Evolutionary conservation across 202 grass and related monocot species (phyloP).

Genomic region (Musa balbisiana): DNA sequence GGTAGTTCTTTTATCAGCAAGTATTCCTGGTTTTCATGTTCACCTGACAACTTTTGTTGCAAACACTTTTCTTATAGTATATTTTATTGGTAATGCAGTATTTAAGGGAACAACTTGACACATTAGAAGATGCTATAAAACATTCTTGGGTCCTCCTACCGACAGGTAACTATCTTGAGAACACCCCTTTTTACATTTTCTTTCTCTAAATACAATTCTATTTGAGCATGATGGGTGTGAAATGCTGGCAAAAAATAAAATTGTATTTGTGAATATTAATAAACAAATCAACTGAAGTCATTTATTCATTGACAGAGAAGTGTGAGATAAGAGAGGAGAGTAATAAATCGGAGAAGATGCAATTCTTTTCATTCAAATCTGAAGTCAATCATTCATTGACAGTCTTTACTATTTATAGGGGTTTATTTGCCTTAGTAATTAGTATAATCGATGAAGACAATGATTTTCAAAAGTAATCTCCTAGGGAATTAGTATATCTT

Average conservation of each 20-base stretch:
- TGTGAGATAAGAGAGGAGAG: too few species aligned
- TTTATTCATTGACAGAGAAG: too few species aligned
- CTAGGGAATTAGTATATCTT: too few species aligned
- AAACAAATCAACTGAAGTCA: too few species aligned
- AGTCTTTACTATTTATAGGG: too few species aligned
- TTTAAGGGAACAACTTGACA: conserved; percentile 73
- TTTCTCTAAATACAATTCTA: background rate
- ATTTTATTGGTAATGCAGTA: conserved; percentile 41
- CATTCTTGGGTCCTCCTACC: conserved; percentile 46
- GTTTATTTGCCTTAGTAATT: too few species aligned
- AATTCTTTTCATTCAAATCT: too few species aligned
- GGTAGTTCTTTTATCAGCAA: background rate
- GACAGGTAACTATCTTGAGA: conserved; percentile 37
- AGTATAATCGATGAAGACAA: too few species aligned
- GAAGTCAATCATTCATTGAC: too few species aligned
- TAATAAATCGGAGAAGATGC: too few species aligned
- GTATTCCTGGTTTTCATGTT: background rate
- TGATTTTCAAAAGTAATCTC: too few species aligned
- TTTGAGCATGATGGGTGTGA: background rate
- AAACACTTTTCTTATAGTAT: conserved; percentile 11
- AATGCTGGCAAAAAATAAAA: background rate
- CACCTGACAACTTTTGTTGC: background rate
- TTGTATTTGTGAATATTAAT: background rate
- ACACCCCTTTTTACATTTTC: background rate
- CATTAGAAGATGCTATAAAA: conserved; percentile 69